These are phyloP conservation scores for Arachis stenosperma DNA, from an alignment of 306 rosid genomes.

Conservation along the genomic window DNA sequence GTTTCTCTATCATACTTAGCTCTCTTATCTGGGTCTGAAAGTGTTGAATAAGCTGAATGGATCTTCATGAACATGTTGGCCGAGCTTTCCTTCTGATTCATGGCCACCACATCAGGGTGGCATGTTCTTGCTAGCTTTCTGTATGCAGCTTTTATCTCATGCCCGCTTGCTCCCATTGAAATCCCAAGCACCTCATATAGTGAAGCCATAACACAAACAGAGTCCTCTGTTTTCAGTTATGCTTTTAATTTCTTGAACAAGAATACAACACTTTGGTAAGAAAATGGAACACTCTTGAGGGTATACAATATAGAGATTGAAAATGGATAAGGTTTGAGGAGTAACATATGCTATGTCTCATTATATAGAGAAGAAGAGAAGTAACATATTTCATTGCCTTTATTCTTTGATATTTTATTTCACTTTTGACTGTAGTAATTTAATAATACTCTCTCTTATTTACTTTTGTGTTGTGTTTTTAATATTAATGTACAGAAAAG, in stretches of 20 bases:
- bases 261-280: background rate
- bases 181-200: constrained; percentile 80
- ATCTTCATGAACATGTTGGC: constrained; percentile 60
- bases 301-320: background rate
- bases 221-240: constrained; percentile 35
- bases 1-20: constrained; percentile 60
- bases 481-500: no score
- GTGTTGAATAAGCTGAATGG: constrained; percentile 66
- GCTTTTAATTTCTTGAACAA: constrained; percentile 5
- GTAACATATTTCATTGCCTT: no score
- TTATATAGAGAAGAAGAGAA: constrained; percentile 38
- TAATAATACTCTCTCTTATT: no score
- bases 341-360: background rate
- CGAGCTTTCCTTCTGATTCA: constrained; percentile 61
- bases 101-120: constrained; percentile 76
- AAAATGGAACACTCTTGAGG: background rate
- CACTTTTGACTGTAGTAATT: no score
- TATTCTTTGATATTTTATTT: no score
- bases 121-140: constrained; percentile 65
- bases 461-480: no score
- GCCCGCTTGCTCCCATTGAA: constrained; percentile 49
- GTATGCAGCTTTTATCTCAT: constrained; percentile 69
- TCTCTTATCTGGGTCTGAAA: constrained; percentile 71
- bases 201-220: background rate
- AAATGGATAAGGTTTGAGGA: constrained; percentile 8